Evolutionary conservation across 495 filamentous ascomycete genomes (phyloP).

Genomic region (Penicillium taxi): DNA sequence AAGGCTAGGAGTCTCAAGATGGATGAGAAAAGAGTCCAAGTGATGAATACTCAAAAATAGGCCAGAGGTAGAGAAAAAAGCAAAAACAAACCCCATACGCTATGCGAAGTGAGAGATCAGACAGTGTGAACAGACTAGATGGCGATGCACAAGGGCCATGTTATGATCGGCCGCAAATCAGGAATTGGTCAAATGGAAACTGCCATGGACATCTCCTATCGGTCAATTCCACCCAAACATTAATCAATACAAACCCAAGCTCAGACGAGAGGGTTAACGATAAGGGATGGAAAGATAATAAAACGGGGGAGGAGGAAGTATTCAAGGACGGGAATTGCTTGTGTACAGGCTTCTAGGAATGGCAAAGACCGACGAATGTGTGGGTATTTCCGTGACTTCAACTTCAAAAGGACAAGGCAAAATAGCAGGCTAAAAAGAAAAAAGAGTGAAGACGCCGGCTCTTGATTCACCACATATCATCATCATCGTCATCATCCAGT

Average conservation of each 20-base stretch:
- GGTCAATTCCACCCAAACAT: no score
- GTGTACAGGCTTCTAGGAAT: background rate
- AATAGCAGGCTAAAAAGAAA: slow-evolving; percentile 13
- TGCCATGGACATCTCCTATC: no score
- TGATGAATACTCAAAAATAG: slow-evolving; percentile 5
- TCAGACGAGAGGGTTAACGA: no score
- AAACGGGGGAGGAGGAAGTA: background rate
- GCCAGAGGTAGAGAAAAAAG: slow-evolving; percentile 3
- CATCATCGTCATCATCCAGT: slow-evolving; percentile 44
- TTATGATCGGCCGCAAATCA: background rate
- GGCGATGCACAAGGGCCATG: slow-evolving; percentile 12
- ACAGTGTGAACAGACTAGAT: slow-evolving; percentile 20
- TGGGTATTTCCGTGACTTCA: slow-evolving; percentile 33
- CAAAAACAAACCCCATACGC: slow-evolving; percentile 32
- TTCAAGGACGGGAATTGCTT: slow-evolving; percentile 3
- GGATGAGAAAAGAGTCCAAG: slow-evolving; percentile 8
- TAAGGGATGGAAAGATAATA: background rate
- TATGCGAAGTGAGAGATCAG: slow-evolving; percentile 36
- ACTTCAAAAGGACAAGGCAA: slow-evolving; percentile 24
- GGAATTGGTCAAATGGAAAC: background rate
- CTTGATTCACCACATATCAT: slow-evolving; percentile 48
- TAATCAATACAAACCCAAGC: slow-evolving; percentile 7
- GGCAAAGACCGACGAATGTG: slow-evolving; percentile 23
- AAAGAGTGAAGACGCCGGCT: slow-evolving; percentile 14
- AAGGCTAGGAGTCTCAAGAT: slow-evolving; percentile 6